Evolutionary conservation across 2,329 filamentous ascomycete species (phyloP).

Genomic region (Gremmenia infestans): DNA sequence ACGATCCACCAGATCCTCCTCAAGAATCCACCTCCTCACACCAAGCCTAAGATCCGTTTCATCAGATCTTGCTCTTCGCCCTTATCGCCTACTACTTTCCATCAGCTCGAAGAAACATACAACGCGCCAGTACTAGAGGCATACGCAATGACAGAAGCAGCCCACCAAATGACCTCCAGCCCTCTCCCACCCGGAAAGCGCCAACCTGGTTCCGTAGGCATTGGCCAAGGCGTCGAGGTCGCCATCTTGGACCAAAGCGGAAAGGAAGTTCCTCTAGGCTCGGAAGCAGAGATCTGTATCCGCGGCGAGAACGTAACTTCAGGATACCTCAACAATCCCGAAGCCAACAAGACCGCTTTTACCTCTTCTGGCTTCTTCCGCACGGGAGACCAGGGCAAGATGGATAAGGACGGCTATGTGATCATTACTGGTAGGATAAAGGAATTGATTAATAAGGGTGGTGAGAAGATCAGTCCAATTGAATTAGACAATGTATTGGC

Average conservation of each 20-base stretch:
- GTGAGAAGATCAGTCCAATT: constrained; percentile 85
- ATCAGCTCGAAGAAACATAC: constrained; percentile 71
- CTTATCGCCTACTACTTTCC: constrained; percentile 74
- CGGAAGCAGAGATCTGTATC: constrained; percentile 79
- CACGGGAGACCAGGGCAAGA: constrained; percentile 80
- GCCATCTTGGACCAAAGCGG: constrained; percentile 69
- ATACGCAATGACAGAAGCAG: constrained; percentile 89
- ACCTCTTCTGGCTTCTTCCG: constrained; percentile 76
- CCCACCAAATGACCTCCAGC: constrained; percentile 80
- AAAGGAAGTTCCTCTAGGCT: constrained; percentile 61
- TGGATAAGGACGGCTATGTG: constrained; percentile 75
- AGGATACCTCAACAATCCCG: constrained; percentile 78
- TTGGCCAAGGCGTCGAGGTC: constrained; percentile 79
- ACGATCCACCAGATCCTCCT: constrained; percentile 89
- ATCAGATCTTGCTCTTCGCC: constrained; percentile 85
- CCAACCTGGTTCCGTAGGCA: constrained; percentile 75
- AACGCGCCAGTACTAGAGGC: constrained; percentile 80
- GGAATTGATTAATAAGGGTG: constrained; percentile 86
- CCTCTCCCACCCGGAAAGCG: constrained; percentile 65
- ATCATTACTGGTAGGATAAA: constrained; percentile 90
- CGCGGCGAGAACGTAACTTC: constrained; percentile 76
- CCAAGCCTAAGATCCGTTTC: constrained; percentile 71
- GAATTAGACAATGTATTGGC: constrained; percentile 79
- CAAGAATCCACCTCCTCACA: constrained; percentile 62
- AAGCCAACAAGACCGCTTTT: constrained; percentile 71